Evolutionary conservation across 2,329 filamentous ascomycete genomes (phyloP).

Genomic region (Sphaerostilbella broomeana): DNA sequence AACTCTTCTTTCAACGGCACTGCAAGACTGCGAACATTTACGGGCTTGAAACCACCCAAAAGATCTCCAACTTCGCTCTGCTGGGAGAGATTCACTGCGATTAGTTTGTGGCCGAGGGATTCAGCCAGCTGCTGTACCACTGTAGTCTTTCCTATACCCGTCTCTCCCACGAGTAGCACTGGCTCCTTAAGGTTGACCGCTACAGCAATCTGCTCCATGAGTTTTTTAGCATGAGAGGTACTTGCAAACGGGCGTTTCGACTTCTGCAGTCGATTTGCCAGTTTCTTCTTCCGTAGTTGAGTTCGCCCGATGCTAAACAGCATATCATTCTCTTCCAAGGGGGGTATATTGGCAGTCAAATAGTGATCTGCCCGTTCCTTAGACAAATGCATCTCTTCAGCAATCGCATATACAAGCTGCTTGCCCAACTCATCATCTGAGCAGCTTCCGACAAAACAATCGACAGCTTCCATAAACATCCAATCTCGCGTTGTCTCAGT

Average conservation of each 20-base stretch:
- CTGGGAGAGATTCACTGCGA: conserved; percentile 92
- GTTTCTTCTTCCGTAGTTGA: conserved; percentile 51
- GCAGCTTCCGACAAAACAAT: conserved; percentile 82
- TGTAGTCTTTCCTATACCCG: conserved; percentile 96
- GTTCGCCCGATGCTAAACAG: conserved; percentile 61
- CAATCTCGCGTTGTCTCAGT: conserved; percentile 67
- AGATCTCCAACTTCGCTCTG: conserved; percentile 97
- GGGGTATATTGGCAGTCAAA: conserved; percentile 64
- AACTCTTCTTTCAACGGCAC: conserved; percentile 92
- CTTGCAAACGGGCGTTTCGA: conserved; percentile 72
- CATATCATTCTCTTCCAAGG: conserved; percentile 54
- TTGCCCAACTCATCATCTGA: conserved; percentile 57
- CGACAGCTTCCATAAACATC: conserved; percentile 89
- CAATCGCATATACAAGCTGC: conserved; percentile 62
- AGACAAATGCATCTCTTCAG: conserved; percentile 80
- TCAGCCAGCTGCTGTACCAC: conserved; percentile 88
- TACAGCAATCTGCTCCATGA: conserved; percentile 83
- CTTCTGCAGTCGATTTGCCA: conserved; percentile 42
- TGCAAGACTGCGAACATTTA: conserved; percentile 81
- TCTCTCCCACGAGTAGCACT: conserved; percentile 92
- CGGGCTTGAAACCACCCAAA: conserved; percentile 91
- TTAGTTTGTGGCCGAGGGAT: conserved; percentile 75
- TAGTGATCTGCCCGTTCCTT: conserved; percentile 75
- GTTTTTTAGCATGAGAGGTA: conserved; percentile 73
- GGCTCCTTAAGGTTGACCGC: conserved; percentile 82